Conservation (phyloP, 2,329 filamentous ascomycete species). For the Alternaria novae-zelandiae region DNA sequence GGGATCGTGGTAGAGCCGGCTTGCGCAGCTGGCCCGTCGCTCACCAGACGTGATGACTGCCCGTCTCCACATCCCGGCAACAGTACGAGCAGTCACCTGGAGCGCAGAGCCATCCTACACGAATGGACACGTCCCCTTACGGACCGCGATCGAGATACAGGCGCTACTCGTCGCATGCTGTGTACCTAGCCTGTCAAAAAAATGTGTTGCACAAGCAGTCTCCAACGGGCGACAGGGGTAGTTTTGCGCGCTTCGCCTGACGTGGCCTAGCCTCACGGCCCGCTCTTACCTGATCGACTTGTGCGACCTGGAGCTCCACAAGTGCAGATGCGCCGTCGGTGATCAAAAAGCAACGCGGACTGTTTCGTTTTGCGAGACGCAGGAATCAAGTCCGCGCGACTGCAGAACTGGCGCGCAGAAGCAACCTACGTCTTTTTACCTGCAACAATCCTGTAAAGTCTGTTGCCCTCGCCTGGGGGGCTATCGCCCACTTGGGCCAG, state of each 20-base stretch:
- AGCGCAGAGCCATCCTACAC: constrained; percentile 25
- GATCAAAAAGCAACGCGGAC: constrained; percentile 19
- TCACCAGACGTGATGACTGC: constrained; percentile 9
- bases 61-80: constrained; percentile 14
- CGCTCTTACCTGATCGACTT: constrained; percentile 34
- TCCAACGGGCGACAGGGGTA: constrained; percentile 36
- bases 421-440: neutral
- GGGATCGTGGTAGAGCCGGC: neutral
- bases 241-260: constrained; percentile 17
- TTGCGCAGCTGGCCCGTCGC: constrained; percentile 10
- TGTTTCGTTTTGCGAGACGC: constrained; percentile 13
- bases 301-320: constrained; percentile 24
- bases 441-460: constrained; percentile 1
- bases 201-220: constrained; percentile 29
- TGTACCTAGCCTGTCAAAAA: constrained; percentile 34
- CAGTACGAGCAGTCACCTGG: constrained; percentile 11
- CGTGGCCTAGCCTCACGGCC: constrained; percentile 34
- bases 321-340: constrained; percentile 16
- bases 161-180: constrained; percentile 27
- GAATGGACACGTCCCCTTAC: constrained; percentile 14
- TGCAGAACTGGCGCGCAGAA: constrained; percentile 2
- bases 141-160: constrained; percentile 26
- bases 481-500: neutral
- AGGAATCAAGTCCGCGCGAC: constrained; percentile 3
- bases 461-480: neutral